phyloP scores from a whole-genome alignment of 2,329 filamentous ascomycete genomes.

The Fonsecaea pedrosoi region DNA sequence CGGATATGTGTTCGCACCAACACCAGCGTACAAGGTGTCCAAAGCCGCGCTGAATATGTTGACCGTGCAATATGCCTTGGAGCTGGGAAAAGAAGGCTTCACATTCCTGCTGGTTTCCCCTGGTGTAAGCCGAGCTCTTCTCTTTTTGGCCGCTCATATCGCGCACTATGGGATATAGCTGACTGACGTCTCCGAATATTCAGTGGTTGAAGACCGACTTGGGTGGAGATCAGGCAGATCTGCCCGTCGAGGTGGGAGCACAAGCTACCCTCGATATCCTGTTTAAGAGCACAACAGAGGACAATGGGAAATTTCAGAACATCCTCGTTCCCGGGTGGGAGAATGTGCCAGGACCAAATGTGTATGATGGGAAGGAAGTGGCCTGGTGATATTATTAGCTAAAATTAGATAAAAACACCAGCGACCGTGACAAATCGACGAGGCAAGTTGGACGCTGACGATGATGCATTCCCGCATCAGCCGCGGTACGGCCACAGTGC shows the following conservation, averaged over 20 bases:
- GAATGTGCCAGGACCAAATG: slow-evolving; percentile 45
- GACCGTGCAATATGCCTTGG: slow-evolving; percentile 53
- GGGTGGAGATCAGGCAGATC: slow-evolving; percentile 50
- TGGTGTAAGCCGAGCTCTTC: slow-evolving; percentile 48
- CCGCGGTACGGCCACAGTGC: neutral
- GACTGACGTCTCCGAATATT: neutral
- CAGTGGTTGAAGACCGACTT: slow-evolving; percentile 58
- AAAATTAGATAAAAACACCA: neutral
- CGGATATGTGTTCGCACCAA: slow-evolving; percentile 37
- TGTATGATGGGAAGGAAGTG: slow-evolving; percentile 48
- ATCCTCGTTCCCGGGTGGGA: slow-evolving; percentile 51
- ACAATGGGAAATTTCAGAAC: slow-evolving; percentile 58
- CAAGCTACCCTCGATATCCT: slow-evolving; percentile 55
- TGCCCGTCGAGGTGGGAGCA: slow-evolving; percentile 50
- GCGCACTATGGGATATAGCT: slow-evolving; percentile 17
- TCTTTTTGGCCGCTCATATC: neutral
- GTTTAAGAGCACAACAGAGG: slow-evolving; percentile 46
- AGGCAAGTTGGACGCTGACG: neutral
- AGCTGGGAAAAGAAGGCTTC: slow-evolving; percentile 51
- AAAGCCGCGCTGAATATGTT: slow-evolving; percentile 59
- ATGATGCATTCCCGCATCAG: too few relatives aligned
- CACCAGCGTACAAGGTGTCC: slow-evolving; percentile 53
- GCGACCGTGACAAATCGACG: neutral
- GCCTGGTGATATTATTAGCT: slow-evolving; percentile 42
- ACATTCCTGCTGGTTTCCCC: slow-evolving; percentile 53